Base-by-base conservation (phyloP, 345 rosid genomes). In the Linum trigynum region DNA sequence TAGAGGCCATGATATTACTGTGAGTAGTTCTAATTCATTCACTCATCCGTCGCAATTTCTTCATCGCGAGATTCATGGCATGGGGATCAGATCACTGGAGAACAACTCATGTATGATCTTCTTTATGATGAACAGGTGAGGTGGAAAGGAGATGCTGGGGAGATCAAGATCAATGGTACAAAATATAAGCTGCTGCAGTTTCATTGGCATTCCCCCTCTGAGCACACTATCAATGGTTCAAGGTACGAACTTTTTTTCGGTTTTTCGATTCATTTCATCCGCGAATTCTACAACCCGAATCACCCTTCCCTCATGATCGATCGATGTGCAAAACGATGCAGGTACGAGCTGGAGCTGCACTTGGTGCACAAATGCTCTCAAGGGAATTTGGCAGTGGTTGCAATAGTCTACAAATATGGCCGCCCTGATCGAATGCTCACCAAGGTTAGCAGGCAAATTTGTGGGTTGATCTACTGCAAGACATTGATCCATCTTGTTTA, bases 261-360 rank as follows among this genome's bases (percentile, higher is more conserved):
- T 23, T 23, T 23, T 23, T 23, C 32, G 32, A 23, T 23, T 23
- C 32, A 23, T 23, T 23, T 23, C 32, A 23, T 23, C 32, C 32
- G 32, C 32, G 32, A 23, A 23, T 23, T 23, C 32, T 23, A 23
- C 32, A 23, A 23, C 32, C 32, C 32, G 32, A 23, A 23, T 23
- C 32, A 23, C 32, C 32, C 32, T 23, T 23, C 32, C 32, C 32
- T 23, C 32, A 23, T 23, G 32, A 23, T 23, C 32, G 32, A 23
- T 23, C 32, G 32, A 23, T 23, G 32, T 23, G 32, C 32, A 23
- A 23, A 23, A 23, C 32, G 32, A 23, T 23, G 38, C 56, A 87
- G 92, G 36, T 78, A 76, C 5, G 74, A 64, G 1, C 0, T 84
- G 75, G 97, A 91, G 78, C 81, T 88, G 63, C 96, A 91, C 71